Base-by-base conservation (phyloP, 1,139 yeast genomes). In the Hansenula sp. region DNA sequence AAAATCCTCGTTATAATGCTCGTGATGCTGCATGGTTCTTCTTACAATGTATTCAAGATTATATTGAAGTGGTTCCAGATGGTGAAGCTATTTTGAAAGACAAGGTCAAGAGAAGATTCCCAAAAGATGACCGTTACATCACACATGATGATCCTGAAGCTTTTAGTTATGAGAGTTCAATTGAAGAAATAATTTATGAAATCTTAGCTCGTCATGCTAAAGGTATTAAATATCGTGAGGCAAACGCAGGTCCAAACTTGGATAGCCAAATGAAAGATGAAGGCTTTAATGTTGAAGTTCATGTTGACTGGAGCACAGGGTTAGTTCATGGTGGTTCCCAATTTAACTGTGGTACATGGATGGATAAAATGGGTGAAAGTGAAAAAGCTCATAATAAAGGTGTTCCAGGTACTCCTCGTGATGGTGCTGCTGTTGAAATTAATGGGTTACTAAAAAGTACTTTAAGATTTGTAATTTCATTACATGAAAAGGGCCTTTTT, bases 321-420 rank as follows among this genome's bases (percentile, higher is more conserved):
- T 66, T 92, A 35, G 69, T 90, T 6, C 85, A 80, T 61, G 98
- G 98, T 36, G 98, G 98, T 2, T 86, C 87, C 40, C 95, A 85
- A 60, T 77, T 66, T 61, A 92, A 92, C 57, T 92, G 98, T 67
- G 98, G 98, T 19, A 92, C 98, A 0, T 92, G 98, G 98, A 92
- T 90, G 97, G 98, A 92, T 64, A 92, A 92, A 66, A 92, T 92
- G 97, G 98, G 98, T 18, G 98, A 92, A 65, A 86, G 96, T 57
- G 78, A 65, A 38, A 69, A 64, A 44, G 97, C 98, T 0, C 84
- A 86, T 1, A 82, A 80, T 45, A 84, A 82, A 55, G 98, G 98
- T 14, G 70, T 77, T 31, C 98, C 98, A 1, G 98, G 97, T 2
- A 92, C 98, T 0, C 97, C 98, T 29, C 76, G 98, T 60, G 96